phyloP scores from a whole-genome alignment of 1,139 yeast genomes.

The Hyphopichia pseudoburtonii region DNA sequence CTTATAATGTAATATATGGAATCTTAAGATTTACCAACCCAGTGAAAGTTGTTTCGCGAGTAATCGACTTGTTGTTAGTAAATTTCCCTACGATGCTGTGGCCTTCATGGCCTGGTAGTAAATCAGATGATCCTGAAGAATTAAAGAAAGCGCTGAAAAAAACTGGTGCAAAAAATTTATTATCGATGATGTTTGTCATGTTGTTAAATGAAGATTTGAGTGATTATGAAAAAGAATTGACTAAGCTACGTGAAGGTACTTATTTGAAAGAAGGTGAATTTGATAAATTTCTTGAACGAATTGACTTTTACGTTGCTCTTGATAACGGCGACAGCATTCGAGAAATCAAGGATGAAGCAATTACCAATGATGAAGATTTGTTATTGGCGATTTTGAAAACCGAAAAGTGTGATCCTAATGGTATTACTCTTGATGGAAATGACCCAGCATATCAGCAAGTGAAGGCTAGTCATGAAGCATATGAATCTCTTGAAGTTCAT shows the following conservation, averaged over 20 bases:
- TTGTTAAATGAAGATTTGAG: constrained; percentile 77
- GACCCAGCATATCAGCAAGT: background rate
- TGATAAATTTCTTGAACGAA: constrained; percentile 22
- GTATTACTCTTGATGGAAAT: background rate
- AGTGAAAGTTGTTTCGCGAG: constrained; percentile 71
- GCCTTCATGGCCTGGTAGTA: constrained; percentile 18
- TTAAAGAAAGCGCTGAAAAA: constrained; percentile 17
- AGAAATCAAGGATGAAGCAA: constrained; percentile 24
- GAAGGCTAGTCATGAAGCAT: constrained; percentile 13
- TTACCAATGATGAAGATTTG: constrained; percentile 19
- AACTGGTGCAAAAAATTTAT: constrained; percentile 60
- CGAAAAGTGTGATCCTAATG: background rate
- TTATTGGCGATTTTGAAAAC: constrained; percentile 22
- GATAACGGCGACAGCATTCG: constrained; percentile 16
- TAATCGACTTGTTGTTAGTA: constrained; percentile 76
- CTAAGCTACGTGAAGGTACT: constrained; percentile 39
- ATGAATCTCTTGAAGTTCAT: constrained; percentile 15
- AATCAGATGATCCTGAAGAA: constrained; percentile 9
- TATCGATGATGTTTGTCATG: constrained; percentile 70
- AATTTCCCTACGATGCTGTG: constrained; percentile 52
- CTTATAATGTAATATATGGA: constrained; percentile 72
- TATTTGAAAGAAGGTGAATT: constrained; percentile 15
- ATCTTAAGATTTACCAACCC: constrained; percentile 84
- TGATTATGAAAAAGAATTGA: constrained; percentile 58
- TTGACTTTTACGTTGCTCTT: constrained; percentile 23